Base-by-base conservation (phyloP, 2,329 filamentous ascomycete genomes). In the Aspergillus sp. region DNA sequence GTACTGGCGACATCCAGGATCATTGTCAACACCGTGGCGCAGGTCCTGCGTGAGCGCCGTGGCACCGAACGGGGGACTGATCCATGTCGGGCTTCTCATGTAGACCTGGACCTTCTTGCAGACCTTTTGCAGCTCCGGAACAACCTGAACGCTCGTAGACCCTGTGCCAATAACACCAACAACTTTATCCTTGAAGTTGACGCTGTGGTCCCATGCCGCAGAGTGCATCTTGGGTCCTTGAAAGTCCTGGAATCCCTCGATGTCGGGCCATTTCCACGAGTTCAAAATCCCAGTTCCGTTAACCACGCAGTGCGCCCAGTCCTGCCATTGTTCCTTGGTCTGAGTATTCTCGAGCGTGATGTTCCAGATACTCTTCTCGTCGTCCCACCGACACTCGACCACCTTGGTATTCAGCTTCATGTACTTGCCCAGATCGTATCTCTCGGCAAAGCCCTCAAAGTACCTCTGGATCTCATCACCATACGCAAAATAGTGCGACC, bases 161-260 rank as follows among this genome's bases (percentile, higher is more conserved):
- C 70, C 71, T 23, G 61, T 64, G 2, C 69, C 69, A 59, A 71
- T 65, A 1, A 69, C 56, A 2, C 64, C 69, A 23, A 70, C 62
- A 4, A 48, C 57, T 57, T 74, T 72, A n/a, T 62, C 59, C 15
- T 46, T 64, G 40, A 66, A 61, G 44, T 69, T 63, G 43, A 60
- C 66, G 12, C 60, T 60, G 23, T 68, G 56, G 40, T 74, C 69
- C 74, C 76, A 80, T 8, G 50, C 58, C 11, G 77, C 77, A 17
- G 66, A 73, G 58, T 79, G 77, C 19, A 77, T 58, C 4, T 78
- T 62, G 35, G 69, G 64, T 4, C 77, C 76, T 45, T 76, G 66
- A 61, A 81, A 82, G 9, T 66, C 64, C 9, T 77, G 67, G 12
- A 77, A 67, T 1, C 79, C 80, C 3, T 68, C 63, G 14, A 82